Base-by-base conservation (phyloP, 768 basidiomycete genomes). In the Albatrellus ellisii region DNA sequence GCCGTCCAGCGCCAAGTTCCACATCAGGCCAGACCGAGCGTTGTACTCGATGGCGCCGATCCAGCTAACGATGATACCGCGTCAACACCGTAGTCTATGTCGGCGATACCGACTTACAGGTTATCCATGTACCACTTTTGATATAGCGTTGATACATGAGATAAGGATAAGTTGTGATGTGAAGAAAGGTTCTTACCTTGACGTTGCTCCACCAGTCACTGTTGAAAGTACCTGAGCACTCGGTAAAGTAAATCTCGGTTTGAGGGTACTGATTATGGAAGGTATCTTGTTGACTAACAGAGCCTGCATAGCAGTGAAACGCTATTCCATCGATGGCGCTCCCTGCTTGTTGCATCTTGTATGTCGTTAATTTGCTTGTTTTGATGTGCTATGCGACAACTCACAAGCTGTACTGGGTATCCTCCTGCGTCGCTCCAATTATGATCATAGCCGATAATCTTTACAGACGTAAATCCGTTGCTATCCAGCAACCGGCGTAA, bases 201-300 rank as follows among this genome's bases (percentile, higher is more conserved):
- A 85, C 76, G 50, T 85, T 80, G 36, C 61, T 63, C 83, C 83
- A 87, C 82, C 81, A 86, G 53, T 84, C 78, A 7, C 70, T 69
- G 11, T 79, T 77, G 42, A 70, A 57, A 0, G 68, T 73, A 5
- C 83, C 81, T 1, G 72, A 58, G 52, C 84, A 85, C 56, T 86
- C 82, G 51, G 62, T 70, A 45, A 70, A 61, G 57, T 65, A 68
- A 14, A 72, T 62, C 64, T 69, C 74, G 62, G 79, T 79, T 45
- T 56, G 55, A 1, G 79, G 77, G 46, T 63, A 79, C 9, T 64
- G 63, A 32, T 61, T 59, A 22, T 73, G 69, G 59, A 81, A 84
- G 1, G 55, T 52, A 32, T 70, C 66, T 55, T 83, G 79, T 3
- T 75, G 54, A 1, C 52, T 56, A 28, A 73, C 72, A 20, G 53